Base-by-base conservation (phyloP, 2,329 filamentous ascomycete species). In the Alternaria metachromatica region DNA sequence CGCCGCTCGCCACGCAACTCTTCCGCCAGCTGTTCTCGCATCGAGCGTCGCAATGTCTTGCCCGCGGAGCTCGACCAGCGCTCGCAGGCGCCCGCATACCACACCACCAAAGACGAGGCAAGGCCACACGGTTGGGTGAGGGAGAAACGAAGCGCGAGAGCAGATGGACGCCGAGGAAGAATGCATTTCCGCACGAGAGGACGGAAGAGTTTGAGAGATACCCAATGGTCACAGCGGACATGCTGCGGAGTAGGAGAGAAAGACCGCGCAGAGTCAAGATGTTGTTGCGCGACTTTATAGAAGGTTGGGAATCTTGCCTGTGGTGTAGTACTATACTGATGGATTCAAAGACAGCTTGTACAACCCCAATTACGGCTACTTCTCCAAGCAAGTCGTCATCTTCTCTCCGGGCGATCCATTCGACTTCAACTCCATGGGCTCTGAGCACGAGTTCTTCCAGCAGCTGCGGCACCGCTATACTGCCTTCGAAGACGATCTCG, bases 261-360 rank as follows among this genome's bases (percentile, higher is more conserved):
- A 86, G 96, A 75, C 96, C 96, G 48, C 88, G 88, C 76, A 87
- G 92, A 79, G 94, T 97, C 70, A 97, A 97, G 87, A 99, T 99
- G 96, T 83, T 97, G 76, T 92, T 96, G 78, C 88, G 96, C 69
- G 96, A 99, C 85, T 99, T 99, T 77, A 96, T 99, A 77, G 96
- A 99, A 80, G 94, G 92, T 94, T 77, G 70, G 61, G 26, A 23
- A 50, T 18, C n/a, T 13, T 26, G 33, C 12, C 26, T 13, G 5
- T 5, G 21, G 20, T 18, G 30, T 44, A 5, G 6, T 44, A 11
- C 9, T 13, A 20, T 50, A n/a, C 56, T 63, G n/a, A 63, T 12
- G 2, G 25, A 11, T 28, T 3, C 21, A 11, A 1, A 63, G 94
- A 97, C 82, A 96, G 93, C 77, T 83, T 97, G 13, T 98, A 98